Conservation (phyloP, 2,329 filamentous ascomycete species). For the Hypocrella siamensis region DNA sequence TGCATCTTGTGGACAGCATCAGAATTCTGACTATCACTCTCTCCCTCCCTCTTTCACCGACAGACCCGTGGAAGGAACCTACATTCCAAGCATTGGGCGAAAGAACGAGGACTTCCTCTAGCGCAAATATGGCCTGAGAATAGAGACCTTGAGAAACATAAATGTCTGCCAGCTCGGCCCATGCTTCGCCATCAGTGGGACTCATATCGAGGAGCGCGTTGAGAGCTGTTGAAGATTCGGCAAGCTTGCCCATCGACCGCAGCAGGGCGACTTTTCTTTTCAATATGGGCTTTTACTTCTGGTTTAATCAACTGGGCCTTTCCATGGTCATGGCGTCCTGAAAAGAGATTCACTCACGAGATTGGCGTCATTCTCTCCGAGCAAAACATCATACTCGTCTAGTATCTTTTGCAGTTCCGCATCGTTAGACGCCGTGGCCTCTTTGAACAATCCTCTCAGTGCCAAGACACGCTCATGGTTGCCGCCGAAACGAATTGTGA, state of each 20-base stretch:
- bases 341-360: constrained; percentile 38
- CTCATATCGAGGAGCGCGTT: constrained; percentile 64
- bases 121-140: constrained; percentile 68
- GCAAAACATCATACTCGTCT: constrained; percentile 59
- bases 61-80: constrained; percentile 16
- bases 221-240: constrained; percentile 62
- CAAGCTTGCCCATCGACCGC: constrained; percentile 50
- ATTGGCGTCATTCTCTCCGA: constrained; percentile 62
- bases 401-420: constrained; percentile 54
- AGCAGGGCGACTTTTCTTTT: constrained; percentile 76
- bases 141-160: constrained; percentile 70
- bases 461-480: constrained; percentile 79
- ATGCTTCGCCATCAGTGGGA: constrained; percentile 83
- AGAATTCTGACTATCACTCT: neutral
- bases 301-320: constrained; percentile 9
- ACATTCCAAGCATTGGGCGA: constrained; percentile 94
- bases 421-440: constrained; percentile 58
- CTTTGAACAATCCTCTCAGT: constrained; percentile 66
- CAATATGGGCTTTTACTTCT: constrained; percentile 57
- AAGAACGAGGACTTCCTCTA: constrained; percentile 81
- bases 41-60: neutral
- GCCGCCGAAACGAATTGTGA: constrained; percentile 66
- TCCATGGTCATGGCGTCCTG: neutral
- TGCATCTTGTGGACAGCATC: constrained; percentile 55
- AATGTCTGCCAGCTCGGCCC: constrained; percentile 80